These are phyloP conservation scores for Zizania latifolia DNA, from an alignment of 176 grass and related monocot genomes.

Conservation along the genomic window DNA sequence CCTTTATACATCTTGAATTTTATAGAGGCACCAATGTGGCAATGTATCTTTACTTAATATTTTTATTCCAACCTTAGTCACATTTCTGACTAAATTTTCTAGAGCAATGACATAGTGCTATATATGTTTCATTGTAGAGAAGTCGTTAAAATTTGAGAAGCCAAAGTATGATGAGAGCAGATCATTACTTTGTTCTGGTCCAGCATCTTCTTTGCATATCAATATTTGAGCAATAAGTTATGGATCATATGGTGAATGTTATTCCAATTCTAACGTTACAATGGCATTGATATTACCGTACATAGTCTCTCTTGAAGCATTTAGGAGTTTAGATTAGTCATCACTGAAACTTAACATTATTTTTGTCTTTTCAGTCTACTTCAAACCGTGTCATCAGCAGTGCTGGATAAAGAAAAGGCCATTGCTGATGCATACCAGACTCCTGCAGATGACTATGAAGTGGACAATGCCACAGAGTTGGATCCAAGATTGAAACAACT, in stretches of 20 bases:
- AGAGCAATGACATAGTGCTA: neutral
- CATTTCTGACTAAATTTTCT: neutral
- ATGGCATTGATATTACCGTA: neutral
- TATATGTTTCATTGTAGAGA: slow-evolving; percentile 47
- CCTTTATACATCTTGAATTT: neutral
- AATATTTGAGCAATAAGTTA: slow-evolving; percentile 86
- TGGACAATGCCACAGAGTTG: slow-evolving; percentile 20
- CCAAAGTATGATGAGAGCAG: slow-evolving; percentile 66
- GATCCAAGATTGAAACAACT: slow-evolving; percentile 59
- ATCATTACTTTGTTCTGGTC: slow-evolving; percentile 74
- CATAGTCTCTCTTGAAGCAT: neutral
- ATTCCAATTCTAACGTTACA: neutral
- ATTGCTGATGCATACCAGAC: slow-evolving; percentile 84
- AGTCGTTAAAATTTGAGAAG: slow-evolving; percentile 59
- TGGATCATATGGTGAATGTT: neutral
- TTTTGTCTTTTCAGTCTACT: slow-evolving; percentile 53
- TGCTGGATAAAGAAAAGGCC: slow-evolving; percentile 85
- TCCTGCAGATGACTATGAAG: slow-evolving; percentile 39
- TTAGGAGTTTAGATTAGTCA: neutral
- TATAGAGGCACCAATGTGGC: neutral
- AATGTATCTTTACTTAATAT: neutral
- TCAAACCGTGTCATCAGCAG: slow-evolving; percentile 63
- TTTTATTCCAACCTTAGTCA: neutral
- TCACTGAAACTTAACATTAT: neutral
- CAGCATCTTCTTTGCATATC: slow-evolving; percentile 62